These are phyloP conservation scores for Colletotrichum magnum DNA, from an alignment of 2,329 filamentous ascomycete species.

Conservation along the genomic window DNA sequence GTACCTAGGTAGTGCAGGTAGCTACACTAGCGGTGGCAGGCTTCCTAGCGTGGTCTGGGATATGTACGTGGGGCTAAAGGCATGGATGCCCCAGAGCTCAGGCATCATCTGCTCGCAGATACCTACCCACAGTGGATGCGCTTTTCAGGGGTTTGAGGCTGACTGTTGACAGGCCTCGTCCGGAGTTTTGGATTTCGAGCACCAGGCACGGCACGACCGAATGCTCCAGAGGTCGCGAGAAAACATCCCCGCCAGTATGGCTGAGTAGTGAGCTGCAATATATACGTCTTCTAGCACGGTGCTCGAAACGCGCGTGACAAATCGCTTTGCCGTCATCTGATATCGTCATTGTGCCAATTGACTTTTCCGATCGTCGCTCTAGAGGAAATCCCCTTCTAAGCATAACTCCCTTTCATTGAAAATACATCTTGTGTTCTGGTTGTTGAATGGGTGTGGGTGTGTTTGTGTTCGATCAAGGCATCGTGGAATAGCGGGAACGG, in stretches of 20 bases:
- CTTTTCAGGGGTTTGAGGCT: not conserved
- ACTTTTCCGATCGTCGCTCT: conserved; percentile 33
- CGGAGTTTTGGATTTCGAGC: too few species aligned
- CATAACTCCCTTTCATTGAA: conserved; percentile 29
- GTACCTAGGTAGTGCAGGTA: not conserved
- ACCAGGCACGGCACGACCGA: too few species aligned
- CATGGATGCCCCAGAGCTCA: conserved; percentile 30
- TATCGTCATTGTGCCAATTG: conserved; percentile 7
- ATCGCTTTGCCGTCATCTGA: too few species aligned
- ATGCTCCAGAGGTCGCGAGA: too few species aligned
- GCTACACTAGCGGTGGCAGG: conserved; percentile 13
- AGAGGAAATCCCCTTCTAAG: conserved; percentile 35
- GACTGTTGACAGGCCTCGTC: too few species aligned
- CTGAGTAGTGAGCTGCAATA: too few species aligned
- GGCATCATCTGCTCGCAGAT: conserved; percentile 2
- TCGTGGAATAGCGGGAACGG: conserved; percentile 30
- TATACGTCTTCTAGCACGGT: too few species aligned
- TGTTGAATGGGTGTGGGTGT: conserved; percentile 23
- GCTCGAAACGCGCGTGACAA: too few species aligned
- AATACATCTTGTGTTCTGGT: conserved; percentile 27
- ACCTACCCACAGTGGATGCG: too few species aligned
- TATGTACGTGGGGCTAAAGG: conserved; percentile 10
- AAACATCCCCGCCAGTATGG: too few species aligned
- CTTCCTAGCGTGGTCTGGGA: conserved; percentile 6
- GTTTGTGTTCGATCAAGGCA: conserved; percentile 37